phyloP scores from a whole-genome alignment of 2,329 filamentous ascomycete genomes.

The Hypoxylon sp. region DNA sequence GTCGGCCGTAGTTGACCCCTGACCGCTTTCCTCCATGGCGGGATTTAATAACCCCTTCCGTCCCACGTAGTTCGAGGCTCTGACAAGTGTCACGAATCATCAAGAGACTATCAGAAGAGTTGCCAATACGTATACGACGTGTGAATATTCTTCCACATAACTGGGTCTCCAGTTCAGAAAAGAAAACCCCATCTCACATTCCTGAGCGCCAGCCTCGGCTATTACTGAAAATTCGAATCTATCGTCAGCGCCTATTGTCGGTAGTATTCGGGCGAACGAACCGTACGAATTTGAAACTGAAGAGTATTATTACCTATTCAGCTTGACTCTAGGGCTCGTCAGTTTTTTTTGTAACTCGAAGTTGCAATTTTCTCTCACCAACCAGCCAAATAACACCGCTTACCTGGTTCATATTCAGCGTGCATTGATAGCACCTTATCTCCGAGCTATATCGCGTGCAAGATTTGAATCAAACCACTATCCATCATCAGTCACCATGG shows the following conservation, averaged over 20 bases:
- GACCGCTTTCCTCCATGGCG: slow-evolving; percentile 39
- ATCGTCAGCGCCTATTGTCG: slow-evolving; percentile 30
- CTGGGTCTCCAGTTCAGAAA: slow-evolving; percentile 26
- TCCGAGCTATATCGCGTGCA: slow-evolving; percentile 19
- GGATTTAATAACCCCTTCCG: slow-evolving; percentile 40
- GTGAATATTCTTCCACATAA: slow-evolving; percentile 32
- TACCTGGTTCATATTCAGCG: slow-evolving; percentile 20
- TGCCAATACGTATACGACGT: slow-evolving; percentile 24
- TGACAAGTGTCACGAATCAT: slow-evolving; percentile 39
- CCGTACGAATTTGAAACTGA: slow-evolving; percentile 12
- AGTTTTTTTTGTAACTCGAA: slow-evolving; percentile 30
- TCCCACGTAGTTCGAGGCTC: slow-evolving; percentile 35
- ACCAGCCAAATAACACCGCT: slow-evolving; percentile 21
- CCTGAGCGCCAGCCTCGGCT: slow-evolving; percentile 32
- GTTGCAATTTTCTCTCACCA: slow-evolving; percentile 20
- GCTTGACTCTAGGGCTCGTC: slow-evolving; percentile 31
- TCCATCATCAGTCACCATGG: slow-evolving; percentile 45
- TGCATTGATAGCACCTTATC: slow-evolving; percentile 27
- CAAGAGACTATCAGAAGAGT: slow-evolving; percentile 37
- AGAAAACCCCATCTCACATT: slow-evolving; percentile 3
- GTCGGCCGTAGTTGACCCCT: slow-evolving; percentile 39
- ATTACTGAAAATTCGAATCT: slow-evolving; percentile 29
- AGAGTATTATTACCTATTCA: slow-evolving; percentile 21
- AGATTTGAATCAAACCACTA: slow-evolving; percentile 26
- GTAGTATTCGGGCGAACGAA: slow-evolving; percentile 24